A percentile compares a stretch with the other conserved stretches of the same genome.
Evolutionary conservation across 257 asterid species (phyloP).

Genomic region (Solanum chmielewskii): DNA sequence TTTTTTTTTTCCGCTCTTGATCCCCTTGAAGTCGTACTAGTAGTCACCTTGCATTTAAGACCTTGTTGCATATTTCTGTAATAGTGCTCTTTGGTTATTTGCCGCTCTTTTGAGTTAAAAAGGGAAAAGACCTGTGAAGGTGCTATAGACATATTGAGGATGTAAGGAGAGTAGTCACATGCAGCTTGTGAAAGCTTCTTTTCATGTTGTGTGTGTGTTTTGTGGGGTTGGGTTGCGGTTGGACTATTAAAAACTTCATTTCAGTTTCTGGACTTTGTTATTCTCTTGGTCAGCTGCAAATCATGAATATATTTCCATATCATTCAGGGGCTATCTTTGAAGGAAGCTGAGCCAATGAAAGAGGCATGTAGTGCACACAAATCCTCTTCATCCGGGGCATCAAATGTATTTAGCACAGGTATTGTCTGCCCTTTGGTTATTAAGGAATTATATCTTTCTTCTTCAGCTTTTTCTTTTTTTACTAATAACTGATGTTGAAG

Average conservation of each 20-base stretch:
- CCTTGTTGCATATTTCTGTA: neutral
- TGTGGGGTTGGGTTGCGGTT: neutral
- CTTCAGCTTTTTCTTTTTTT: neutral
- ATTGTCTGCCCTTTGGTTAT: neutral
- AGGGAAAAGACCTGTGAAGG: neutral
- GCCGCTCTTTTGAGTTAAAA: neutral
- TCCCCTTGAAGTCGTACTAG: neutral
- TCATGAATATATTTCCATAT: conserved; percentile 8
- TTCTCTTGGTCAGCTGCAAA: neutral
- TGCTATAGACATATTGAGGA: neutral
- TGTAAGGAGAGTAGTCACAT: neutral
- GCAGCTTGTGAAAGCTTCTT: neutral
- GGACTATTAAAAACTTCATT: neutral
- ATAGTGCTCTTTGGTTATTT: neutral
- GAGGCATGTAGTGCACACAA: conserved; percentile 31
- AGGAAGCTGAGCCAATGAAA: conserved; percentile 48
- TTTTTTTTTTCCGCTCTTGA: neutral
- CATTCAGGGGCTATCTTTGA: conserved; percentile 43
- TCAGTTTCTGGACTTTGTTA: neutral
- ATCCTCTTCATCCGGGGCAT: conserved; percentile 17
- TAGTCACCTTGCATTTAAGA: neutral
- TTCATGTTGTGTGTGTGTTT: neutral
- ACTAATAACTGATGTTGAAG: conserved; percentile 6
- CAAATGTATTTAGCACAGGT: conserved; percentile 44
- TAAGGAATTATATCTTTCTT: neutral